phyloP scores from a whole-genome alignment of 805 yeast species.

The Kuraishia cidri region DNA sequence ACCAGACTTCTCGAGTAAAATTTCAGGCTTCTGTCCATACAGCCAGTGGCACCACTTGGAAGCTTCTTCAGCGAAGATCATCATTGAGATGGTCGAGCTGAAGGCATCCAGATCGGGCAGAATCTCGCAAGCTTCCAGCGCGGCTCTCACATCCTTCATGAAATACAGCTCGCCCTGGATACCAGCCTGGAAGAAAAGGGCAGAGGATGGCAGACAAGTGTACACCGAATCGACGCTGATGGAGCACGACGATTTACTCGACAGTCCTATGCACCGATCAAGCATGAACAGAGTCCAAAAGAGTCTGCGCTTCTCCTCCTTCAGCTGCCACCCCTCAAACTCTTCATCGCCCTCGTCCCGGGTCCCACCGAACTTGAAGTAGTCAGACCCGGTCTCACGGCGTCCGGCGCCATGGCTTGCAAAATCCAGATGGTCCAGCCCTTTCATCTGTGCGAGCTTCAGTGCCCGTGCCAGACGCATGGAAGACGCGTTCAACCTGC shows the following conservation, averaged over 20 bases:
- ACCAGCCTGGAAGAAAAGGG: slow-evolving; percentile 2
- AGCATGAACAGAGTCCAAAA: slow-evolving; percentile 19
- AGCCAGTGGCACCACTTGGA: slow-evolving; percentile 22
- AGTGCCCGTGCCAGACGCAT: background rate
- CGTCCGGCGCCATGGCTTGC: too few species aligned
- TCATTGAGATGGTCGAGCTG: slow-evolving; percentile 14
- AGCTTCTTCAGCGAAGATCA: slow-evolving; percentile 20
- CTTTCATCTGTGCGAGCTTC: background rate
- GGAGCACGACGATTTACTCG: slow-evolving; percentile 17
- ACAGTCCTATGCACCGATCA: slow-evolving; percentile 21
- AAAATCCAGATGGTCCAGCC: background rate
- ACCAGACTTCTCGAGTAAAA: background rate
- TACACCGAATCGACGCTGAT: background rate
- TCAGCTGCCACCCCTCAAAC: background rate
- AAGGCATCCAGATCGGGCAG: slow-evolving; percentile 15
- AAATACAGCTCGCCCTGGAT: slow-evolving; percentile 8
- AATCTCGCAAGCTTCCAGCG: slow-evolving; percentile 15
- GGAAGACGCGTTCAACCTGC: background rate
- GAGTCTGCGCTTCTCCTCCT: slow-evolving; percentile 19
- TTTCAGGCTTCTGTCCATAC: background rate
- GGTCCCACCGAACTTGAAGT: background rate
- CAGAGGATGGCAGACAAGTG: slow-evolving; percentile 2
- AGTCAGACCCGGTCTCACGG: background rate
- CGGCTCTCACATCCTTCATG: slow-evolving; percentile 19
- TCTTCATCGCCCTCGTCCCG: too few species aligned